A percentile compares a stretch with the other conserved stretches of the same genome.
phyloP scores from a whole-genome alignment of 768 basidiomycete genomes.

The Suillus subalutaceus region DNA sequence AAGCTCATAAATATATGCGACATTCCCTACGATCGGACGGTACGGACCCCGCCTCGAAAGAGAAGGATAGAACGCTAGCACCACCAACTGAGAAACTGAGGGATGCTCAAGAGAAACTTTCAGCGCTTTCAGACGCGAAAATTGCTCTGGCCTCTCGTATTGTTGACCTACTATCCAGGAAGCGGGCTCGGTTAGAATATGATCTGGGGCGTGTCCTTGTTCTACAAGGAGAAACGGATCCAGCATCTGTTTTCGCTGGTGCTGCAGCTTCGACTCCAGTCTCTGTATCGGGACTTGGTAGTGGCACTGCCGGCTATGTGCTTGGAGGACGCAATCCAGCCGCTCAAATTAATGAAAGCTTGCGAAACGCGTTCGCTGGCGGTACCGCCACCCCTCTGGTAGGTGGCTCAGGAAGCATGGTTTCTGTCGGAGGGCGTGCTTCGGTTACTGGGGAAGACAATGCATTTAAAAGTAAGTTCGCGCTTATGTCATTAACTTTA shows the following conservation, averaged over 20 bases:
- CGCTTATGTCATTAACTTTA: neutral
- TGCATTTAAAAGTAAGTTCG: conserved; percentile 31
- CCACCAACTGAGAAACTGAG: conserved; percentile 35
- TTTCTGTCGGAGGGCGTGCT: conserved; percentile 18
- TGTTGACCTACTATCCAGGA: conserved; percentile 46
- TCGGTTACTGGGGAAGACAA: conserved; percentile 26
- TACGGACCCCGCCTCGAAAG: conserved; percentile 30
- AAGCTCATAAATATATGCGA: conserved; percentile 46
- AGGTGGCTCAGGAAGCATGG: conserved; percentile 5
- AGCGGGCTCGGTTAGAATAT: conserved; percentile 49
- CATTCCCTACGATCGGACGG: conserved; percentile 39
- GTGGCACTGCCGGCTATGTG: conserved; percentile 29
- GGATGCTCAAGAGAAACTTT: conserved; percentile 30
- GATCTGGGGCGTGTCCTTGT: conserved; percentile 47
- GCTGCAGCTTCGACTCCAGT: conserved; percentile 25
- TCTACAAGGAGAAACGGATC: conserved; percentile 46
- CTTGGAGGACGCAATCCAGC: conserved; percentile 41
- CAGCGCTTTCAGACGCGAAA: conserved; percentile 45
- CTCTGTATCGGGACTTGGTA: conserved; percentile 15
- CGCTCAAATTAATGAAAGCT: conserved; percentile 42
- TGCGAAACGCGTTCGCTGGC: conserved; percentile 37
- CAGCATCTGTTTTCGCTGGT: conserved; percentile 34
- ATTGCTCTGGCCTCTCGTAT: conserved; percentile 42
- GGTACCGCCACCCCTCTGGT: conserved; percentile 29
- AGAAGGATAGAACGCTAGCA: conserved; percentile 36